These are phyloP conservation scores for Plasmodium coatneyi DNA, from an alignment of 169 alveolate genomes.

Conservation along the genomic window DNA sequence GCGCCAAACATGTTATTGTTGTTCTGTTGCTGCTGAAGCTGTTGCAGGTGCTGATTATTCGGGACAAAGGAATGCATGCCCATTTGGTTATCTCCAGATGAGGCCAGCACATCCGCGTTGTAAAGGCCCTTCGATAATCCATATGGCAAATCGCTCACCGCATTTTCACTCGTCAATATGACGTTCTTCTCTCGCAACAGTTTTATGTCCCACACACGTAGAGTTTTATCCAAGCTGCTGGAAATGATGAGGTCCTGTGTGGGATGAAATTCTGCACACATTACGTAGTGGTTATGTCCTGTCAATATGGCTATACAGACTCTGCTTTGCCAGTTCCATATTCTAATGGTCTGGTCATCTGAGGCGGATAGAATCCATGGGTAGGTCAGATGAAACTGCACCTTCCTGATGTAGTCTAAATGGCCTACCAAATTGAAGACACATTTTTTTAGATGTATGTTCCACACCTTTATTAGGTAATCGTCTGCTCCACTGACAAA, in stretches of 20 bases:
- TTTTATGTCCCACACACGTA: slow-evolving; percentile 96
- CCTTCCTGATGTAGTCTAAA: slow-evolving; percentile 96
- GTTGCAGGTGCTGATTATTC: background rate
- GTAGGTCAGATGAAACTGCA: slow-evolving; percentile 94
- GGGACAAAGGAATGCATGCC: slow-evolving; percentile 12
- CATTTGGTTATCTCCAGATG: background rate
- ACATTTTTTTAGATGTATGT: slow-evolving; percentile 93
- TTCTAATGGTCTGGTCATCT: slow-evolving; percentile 96
- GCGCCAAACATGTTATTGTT: slow-evolving; percentile 73
- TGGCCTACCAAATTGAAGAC: slow-evolving; percentile 95
- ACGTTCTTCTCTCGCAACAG: slow-evolving; percentile 93
- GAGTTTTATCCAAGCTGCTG: slow-evolving; percentile 95
- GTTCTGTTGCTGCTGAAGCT: background rate
- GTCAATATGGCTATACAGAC: slow-evolving; percentile 89
- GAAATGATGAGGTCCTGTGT: slow-evolving; percentile 93
- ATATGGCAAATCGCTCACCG: slow-evolving; percentile 4
- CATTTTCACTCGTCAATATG: slow-evolving; percentile 64
- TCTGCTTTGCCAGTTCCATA: slow-evolving; percentile 98
- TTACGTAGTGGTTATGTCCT: slow-evolving; percentile 98
- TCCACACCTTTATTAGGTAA: slow-evolving; percentile 94
- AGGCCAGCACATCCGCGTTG: slow-evolving; percentile 6
- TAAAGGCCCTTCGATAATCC: slow-evolving; percentile 12
- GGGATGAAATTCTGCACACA: slow-evolving; percentile 97
- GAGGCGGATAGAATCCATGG: slow-evolving; percentile 97
- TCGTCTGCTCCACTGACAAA: slow-evolving; percentile 99